These are phyloP conservation scores for Trichoderma virens DNA, from an alignment of 495 filamentous ascomycete species.

Conservation along the genomic window DNA sequence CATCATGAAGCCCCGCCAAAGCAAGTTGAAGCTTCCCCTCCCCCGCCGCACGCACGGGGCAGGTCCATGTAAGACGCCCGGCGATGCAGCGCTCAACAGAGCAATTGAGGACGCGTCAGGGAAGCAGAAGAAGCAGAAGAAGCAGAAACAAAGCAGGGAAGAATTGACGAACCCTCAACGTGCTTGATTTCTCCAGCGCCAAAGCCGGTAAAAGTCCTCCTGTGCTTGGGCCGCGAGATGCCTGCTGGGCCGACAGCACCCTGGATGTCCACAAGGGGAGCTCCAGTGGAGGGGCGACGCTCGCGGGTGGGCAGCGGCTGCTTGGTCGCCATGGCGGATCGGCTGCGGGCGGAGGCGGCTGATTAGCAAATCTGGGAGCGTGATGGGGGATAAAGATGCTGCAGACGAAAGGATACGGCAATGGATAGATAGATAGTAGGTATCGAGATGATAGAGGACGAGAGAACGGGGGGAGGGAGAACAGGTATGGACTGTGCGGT, in stretches of 20 bases:
- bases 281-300: conserved; percentile 68
- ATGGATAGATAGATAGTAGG: neutral
- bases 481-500: neutral
- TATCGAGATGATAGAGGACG: neutral
- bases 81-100: neutral
- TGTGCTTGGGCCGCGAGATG: conserved; percentile 82
- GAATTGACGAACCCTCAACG: conserved; percentile 59
- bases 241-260: conserved; percentile 69
- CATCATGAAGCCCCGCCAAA: conserved; percentile 3
- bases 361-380: neutral
- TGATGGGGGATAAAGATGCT: neutral
- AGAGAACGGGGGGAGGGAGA: neutral
- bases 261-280: conserved; percentile 73
- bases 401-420: neutral
- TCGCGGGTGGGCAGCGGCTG: conserved; percentile 29
- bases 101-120: neutral
- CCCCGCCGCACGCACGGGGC: neutral
- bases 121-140: neutral
- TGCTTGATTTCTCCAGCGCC: conserved; percentile 84
- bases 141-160: neutral
- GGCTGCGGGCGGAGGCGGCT: neutral
- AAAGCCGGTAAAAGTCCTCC: conserved; percentile 86
- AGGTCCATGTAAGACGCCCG: neutral
- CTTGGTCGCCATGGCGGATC: conserved; percentile 27
- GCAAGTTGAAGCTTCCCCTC: neutral